Percentiles rank a stretch among this genome's conserved stretches.
Conservation (phyloP, 2,329 filamentous ascomycete genomes). For the Rhexocercosporidium sp. region DNA sequence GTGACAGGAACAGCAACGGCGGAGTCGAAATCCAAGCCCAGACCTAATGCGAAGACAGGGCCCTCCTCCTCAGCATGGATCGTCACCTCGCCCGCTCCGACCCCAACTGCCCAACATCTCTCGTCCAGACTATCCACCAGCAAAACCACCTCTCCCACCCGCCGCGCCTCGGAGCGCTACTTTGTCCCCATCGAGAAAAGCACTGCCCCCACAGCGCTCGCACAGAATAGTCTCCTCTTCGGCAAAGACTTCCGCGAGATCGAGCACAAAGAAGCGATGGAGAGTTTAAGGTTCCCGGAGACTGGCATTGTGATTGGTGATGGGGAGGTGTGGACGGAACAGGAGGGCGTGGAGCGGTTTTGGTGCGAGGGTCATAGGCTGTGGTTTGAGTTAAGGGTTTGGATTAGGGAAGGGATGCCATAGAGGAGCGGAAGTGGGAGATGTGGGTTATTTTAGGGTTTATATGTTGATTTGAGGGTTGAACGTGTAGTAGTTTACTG, state of each 20-base stretch:
- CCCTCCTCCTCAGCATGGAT: neutral
- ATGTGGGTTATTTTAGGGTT: too few relatives aligned
- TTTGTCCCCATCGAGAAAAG: constrained; percentile 18
- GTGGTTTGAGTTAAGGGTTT: constrained; percentile 23
- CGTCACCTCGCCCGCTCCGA: neutral
- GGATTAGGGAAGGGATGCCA: constrained; percentile 11
- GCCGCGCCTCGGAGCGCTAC: constrained; percentile 2
- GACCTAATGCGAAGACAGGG: neutral
- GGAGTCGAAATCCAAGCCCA: neutral
- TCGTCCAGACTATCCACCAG: neutral
- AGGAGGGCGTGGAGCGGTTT: constrained; percentile 21
- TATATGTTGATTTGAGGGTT: neutral
- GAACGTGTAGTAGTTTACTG: too few relatives aligned
- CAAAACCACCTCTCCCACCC: neutral
- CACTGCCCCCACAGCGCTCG: constrained; percentile 2
- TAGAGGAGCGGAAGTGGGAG: neutral
- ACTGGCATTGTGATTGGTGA: constrained; percentile 16
- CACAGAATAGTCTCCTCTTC: neutral
- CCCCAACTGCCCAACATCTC: neutral
- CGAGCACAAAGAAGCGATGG: neutral
- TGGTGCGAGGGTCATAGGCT: constrained; percentile 24
- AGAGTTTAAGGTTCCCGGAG: neutral
- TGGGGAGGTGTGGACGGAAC: constrained; percentile 15
- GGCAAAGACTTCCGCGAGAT: constrained; percentile 17
- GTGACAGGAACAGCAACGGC: neutral